A percentile compares a stretch with the other conserved stretches of the same genome.
These are phyloP conservation scores for Penicillium bovifimosum DNA, from an alignment of 495 filamentous ascomycete species.

Conservation along the genomic window DNA sequence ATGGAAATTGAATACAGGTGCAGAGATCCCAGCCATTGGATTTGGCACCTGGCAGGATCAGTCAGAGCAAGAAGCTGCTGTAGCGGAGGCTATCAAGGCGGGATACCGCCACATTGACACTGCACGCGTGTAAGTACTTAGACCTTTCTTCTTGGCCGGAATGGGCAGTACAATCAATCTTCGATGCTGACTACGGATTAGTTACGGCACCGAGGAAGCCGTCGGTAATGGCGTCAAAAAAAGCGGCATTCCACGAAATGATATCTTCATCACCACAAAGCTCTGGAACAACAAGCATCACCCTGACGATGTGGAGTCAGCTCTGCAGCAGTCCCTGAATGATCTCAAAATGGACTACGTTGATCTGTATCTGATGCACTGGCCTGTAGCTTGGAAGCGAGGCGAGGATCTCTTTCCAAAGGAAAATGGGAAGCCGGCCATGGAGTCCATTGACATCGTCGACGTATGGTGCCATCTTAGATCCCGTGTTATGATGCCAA, in stretches of 20 bases:
- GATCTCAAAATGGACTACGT: constrained; percentile 61
- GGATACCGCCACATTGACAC: constrained; percentile 63
- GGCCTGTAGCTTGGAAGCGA: constrained; percentile 49
- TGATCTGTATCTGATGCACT: constrained; percentile 70
- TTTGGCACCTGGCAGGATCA: constrained; percentile 50
- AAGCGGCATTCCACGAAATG: constrained; percentile 48
- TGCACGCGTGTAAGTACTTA: constrained; percentile 44
- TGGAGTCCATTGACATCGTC: constrained; percentile 43
- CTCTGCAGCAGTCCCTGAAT: constrained; percentile 55
- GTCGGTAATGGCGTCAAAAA: constrained; percentile 55
- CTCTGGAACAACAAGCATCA: constrained; percentile 66
- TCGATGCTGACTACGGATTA: constrained; percentile 12
- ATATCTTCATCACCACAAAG: constrained; percentile 67
- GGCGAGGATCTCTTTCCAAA: constrained; percentile 39
- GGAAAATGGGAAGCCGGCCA: constrained; percentile 39
- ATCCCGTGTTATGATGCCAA: not conserved
- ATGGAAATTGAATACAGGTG: constrained; percentile 46
- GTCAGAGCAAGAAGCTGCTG: constrained; percentile 41
- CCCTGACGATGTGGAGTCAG: constrained; percentile 52
- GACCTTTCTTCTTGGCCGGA: not conserved
- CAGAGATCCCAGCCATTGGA: constrained; percentile 44
- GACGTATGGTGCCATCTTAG: constrained; percentile 33
- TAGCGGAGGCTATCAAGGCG: constrained; percentile 43
- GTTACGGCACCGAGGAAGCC: constrained; percentile 47
- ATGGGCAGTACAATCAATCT: not conserved